These are phyloP conservation scores for Aspergillus texensis DNA, from an alignment of 2,329 filamentous ascomycete species.

Conservation along the genomic window DNA sequence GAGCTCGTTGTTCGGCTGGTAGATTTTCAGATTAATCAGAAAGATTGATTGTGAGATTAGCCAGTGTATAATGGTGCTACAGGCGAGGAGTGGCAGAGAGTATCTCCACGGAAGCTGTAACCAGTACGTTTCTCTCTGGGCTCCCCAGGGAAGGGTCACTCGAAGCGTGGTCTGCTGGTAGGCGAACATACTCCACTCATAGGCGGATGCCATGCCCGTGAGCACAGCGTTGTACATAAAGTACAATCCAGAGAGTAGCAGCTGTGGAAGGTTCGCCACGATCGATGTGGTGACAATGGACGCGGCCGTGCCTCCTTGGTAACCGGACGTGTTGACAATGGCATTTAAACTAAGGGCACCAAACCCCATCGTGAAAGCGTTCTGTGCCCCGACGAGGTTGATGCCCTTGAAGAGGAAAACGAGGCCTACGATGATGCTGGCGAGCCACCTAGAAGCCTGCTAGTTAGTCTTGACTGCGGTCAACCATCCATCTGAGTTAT, in stretches of 20 bases:
- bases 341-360: conserved; percentile 3
- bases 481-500: background rate
- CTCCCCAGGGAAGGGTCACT: conserved; percentile 44
- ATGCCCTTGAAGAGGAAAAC: conserved; percentile 1
- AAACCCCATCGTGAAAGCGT: background rate
- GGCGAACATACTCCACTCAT: conserved; percentile 51
- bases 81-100: conserved; percentile 40
- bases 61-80: conserved; percentile 47
- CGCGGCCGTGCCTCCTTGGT: background rate
- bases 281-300: conserved; percentile 15
- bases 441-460: background rate
- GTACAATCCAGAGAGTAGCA: conserved; percentile 35
- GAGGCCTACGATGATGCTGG: background rate
- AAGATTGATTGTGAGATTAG: conserved; percentile 51
- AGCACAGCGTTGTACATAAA: conserved; percentile 36
- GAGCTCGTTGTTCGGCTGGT: background rate
- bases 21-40: conserved; percentile 9
- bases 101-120: conserved; percentile 49
- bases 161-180: conserved; percentile 41
- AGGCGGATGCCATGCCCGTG: conserved; percentile 50
- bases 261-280: conserved; percentile 36
- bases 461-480: background rate
- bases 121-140: conserved; percentile 49
- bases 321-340: background rate
- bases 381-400: background rate